A percentile compares a stretch with the other conserved stretches of the same genome.
These are phyloP conservation scores for Macrocystidia cucumis DNA, from an alignment of 1,284 basidiomycete genomes.

Conservation along the genomic window DNA sequence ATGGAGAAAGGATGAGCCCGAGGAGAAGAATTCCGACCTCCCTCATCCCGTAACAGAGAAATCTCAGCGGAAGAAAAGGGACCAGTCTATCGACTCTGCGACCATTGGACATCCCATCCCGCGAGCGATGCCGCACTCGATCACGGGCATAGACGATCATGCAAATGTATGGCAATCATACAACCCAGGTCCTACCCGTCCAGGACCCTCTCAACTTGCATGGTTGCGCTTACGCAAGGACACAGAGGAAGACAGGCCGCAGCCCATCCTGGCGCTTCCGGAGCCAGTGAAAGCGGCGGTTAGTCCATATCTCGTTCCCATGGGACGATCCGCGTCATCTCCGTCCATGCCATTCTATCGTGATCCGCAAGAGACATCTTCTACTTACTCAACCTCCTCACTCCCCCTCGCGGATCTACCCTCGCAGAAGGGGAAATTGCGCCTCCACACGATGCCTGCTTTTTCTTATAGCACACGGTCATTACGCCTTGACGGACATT, in stretches of 20 bases:
- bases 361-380: too few species aligned
- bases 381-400: conserved; percentile 17
- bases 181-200: conserved; percentile 13
- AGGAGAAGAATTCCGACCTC: conserved; percentile 13
- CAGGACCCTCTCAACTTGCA: conserved; percentile 27
- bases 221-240: conserved; percentile 22
- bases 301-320: conserved; percentile 11
- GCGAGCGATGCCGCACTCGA: conserved; percentile 19
- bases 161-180: conserved; percentile 11
- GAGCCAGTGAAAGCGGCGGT: conserved; percentile 13
- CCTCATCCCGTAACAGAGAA: conserved; percentile 21
- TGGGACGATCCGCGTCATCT: conserved; percentile 17
- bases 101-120: conserved; percentile 27
- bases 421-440: conserved; percentile 10
- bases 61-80: conserved; percentile 9
- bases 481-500: conserved; percentile 20
- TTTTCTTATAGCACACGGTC: conserved; percentile 25
- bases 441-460: conserved; percentile 14
- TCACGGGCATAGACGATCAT: conserved; percentile 21
- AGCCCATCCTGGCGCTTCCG: conserved; percentile 7
- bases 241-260: conserved; percentile 7
- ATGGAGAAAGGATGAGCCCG: conserved; percentile 4
- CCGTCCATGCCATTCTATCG: conserved; percentile 13
- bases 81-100: conserved; percentile 13
- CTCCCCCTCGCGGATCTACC: conserved; percentile 18